Evolutionary conservation across 78 protist species (phyloP), one percentile per base, ranked within the genome.

Genomic region (Diacronema lutheri): DNA sequence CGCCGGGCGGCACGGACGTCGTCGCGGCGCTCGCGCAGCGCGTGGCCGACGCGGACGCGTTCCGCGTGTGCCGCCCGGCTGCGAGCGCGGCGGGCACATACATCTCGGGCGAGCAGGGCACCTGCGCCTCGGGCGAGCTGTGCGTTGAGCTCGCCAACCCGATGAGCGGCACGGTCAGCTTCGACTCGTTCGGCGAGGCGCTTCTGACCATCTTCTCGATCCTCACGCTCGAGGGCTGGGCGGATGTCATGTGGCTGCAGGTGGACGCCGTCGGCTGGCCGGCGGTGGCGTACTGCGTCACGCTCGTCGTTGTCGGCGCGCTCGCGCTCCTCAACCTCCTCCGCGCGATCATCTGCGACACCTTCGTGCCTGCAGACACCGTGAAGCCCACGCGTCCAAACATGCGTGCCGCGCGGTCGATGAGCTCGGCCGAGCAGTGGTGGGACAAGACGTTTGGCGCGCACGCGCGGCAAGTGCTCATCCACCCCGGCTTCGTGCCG

Each of bases 141-240:
- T 57, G 44, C 19, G 20, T 35, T 1, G 14, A 44, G 46, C 0
- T 2, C 41, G 0, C 25, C 21, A 44, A 37, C 62, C 64, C 83
- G 50, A 55, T 40, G 31, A 19, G 76, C 46, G 83, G 81, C 33
- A 0, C 1, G 21, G 7, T 12, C 61, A 7, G 60, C 7, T 91
- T 83, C 72, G 90, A 91, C 76, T 44, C 57, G 55, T 10, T 86
- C 33, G 57, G 26, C 55, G 4, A 3, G 35, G 86, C 89, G 1
- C 3, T 65, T 38, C 14, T 83, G 21, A 55, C 73, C 26, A 5
- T 91, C 37, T 76, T 86, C 46, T 40, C 66, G 60, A 26, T 21
- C 26, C 9, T 73, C 55, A 84, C 88, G 10, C 16, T 74, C 16
- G 88, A 84, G 19, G 89, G 83, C 7, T 89, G 92, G 92, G 7